phyloP scores from a whole-genome alignment of 2,329 filamentous ascomycete genomes.

The Cladosporium phlei region DNA sequence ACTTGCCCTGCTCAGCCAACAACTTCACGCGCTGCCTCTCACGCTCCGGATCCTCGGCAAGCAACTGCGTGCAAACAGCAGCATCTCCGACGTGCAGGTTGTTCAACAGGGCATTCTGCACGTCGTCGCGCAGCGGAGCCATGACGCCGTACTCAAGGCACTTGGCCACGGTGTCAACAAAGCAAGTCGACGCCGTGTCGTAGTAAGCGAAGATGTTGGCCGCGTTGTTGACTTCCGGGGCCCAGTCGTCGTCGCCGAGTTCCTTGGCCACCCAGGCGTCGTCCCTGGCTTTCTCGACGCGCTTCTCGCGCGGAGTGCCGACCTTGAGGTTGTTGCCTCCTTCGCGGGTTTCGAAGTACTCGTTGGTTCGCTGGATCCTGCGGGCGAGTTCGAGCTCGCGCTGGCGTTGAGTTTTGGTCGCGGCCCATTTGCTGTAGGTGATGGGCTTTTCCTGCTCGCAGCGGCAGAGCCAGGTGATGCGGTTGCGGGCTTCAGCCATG shows the following conservation, averaged over 20 bases:
- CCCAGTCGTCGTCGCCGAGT: constrained; percentile 53
- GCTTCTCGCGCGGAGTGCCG: constrained; percentile 16
- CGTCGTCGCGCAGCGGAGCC: not conserved
- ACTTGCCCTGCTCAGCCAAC: constrained; percentile 24
- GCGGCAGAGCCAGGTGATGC: constrained; percentile 30
- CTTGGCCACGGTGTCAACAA: constrained; percentile 50
- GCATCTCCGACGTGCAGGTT: constrained; percentile 16
- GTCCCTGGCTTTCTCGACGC: constrained; percentile 28
- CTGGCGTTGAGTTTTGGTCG: constrained; percentile 16
- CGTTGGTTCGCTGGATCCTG: constrained; percentile 21
- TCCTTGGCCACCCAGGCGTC: constrained; percentile 26
- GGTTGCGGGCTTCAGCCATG: constrained; percentile 29
- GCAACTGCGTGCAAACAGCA: constrained; percentile 24
- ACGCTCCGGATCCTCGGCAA: constrained; percentile 33
- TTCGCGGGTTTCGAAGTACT: constrained; percentile 27
- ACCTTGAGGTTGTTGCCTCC: not conserved
- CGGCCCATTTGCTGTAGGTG: not conserved
- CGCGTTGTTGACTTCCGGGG: not conserved
- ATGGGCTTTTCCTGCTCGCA: constrained; percentile 17
- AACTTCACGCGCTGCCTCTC: constrained; percentile 26
- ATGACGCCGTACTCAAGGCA: constrained; percentile 2
- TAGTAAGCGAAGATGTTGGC: constrained; percentile 52
- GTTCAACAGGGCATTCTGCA: not conserved
- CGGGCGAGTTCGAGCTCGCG: constrained; percentile 27
- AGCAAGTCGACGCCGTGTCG: constrained; percentile 58